Base-by-base conservation (phyloP, 495 filamentous ascomycete genomes). In the Elasticomyces elasticus region DNA sequence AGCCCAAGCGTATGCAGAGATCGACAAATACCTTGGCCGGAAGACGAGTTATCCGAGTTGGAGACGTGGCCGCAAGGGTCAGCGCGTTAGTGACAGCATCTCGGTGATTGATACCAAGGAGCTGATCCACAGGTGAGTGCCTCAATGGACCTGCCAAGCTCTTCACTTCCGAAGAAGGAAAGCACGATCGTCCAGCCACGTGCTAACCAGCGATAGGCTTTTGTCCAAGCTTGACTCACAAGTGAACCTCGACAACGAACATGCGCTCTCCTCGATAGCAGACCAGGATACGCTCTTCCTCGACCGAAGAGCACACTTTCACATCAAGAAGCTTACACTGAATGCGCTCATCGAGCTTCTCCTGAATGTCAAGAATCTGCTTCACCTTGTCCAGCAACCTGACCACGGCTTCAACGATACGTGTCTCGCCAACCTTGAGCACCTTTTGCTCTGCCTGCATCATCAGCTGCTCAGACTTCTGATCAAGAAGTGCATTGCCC, bases 21-120 rank as follows among this genome's bases (percentile, higher is more conserved):
- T 59, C 30, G 51, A 58, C 45, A 15, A 24, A 47, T 59, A 62
- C 24, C 44, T 55, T 30, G 45, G 51, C 19, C 41, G 42, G 12
- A 43, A 48, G 40, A 50, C 12, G 22, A 2, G 26, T 7, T 49
- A 31, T 24, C 47, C 30, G 30, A 33, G 30, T 33, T 7, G 7
- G 30, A 15, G 30, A 15, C 30, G 7, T 33, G 30, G 30, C 30
- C 7, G 30, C 7, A 33, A 33, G 30, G 30, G 30, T 33, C 30
- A 33, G 15, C 7, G 30, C 7, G 7, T 43, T 9, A 7, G 12
- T 43, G 42, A 45, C 3, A 45, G 42, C 3, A 19, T 23, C 6
- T 17, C 3, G 11, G 42, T 23, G 42, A 7, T 3, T 5, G 37
- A 45, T 3, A 41, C 3, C 28, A 26, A 50, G 25, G 41, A 7